Base-by-base conservation (phyloP, 495 filamentous ascomycete species). In the Lophium mytilinum region DNA sequence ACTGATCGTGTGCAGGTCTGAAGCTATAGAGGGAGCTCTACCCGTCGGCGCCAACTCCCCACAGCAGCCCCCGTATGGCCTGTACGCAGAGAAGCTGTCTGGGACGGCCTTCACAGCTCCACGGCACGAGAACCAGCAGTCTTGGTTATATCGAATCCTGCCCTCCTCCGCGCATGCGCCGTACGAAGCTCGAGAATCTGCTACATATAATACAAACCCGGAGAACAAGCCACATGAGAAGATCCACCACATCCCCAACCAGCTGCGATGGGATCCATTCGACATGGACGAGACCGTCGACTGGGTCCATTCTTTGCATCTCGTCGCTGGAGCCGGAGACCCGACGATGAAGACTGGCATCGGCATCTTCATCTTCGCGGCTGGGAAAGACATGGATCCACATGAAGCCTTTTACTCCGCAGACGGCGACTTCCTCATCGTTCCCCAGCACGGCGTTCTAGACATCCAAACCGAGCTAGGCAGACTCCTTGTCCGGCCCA, bases 61-160 rank as follows among this genome's bases (percentile, higher is more conserved):
- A 1, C 91, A 95, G 67, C 91, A 93, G 63, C 86, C 84, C 2
- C 79, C 89, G 0, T 82, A 85, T 49, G 91, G 90, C 1, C 80
- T 96, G 39, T 96, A 95, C 69, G 80, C 88, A 47, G 91, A 96
- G 70, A 95, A 95, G 78, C 81, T 96, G 30, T 95, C 91, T 0
- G 91, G 91, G 14, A 95, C 91, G 7, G 85, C 91, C 37, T 96
- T 96, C 68, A 96, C 91, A 24, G 89, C 90, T 6, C 91, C 91
- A 0, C 81, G 91, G 15, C 80, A 85, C 71, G 87, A 93, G 68
- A 96, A 95, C 73, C 83, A 85, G 68, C 91, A 95, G 66, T 80
- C 90, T 37, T 96, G 91, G 91, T 83, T 95, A n/a, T 95, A 96
- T 69, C 82, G 91, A 10, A 89, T 95, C 57, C 75, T 95, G 30